Conservation (phyloP, 1,284 basidiomycete species). For the Flammula alnicola region DNA sequence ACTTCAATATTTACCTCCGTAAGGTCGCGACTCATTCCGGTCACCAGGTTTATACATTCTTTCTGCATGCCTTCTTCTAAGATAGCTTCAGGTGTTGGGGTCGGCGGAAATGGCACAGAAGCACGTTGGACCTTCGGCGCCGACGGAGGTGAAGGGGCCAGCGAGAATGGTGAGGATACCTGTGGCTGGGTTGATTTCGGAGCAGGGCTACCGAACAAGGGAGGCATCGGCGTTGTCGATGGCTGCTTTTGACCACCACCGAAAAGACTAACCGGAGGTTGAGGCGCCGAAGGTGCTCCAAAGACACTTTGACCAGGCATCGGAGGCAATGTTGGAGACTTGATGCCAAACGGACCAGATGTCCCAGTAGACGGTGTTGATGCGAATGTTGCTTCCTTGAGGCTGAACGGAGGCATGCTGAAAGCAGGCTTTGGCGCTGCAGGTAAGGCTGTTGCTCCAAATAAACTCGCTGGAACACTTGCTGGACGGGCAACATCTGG, state of each 20-base stretch:
- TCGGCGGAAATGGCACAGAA: slow-evolving; percentile 1
- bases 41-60: slow-evolving; percentile 55
- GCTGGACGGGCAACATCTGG: slow-evolving; percentile 10
- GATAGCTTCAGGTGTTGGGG: slow-evolving; percentile 23
- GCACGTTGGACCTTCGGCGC: not conserved
- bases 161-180: no score
- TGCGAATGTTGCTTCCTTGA: slow-evolving; percentile 4
- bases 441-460: slow-evolving; percentile 13
- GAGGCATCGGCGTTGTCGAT: not conserved
- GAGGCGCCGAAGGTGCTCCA: not conserved
- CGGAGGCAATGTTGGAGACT: slow-evolving; percentile 10
- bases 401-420: slow-evolving; percentile 16
- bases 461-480: slow-evolving; percentile 9
- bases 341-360: not conserved
- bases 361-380: no score
- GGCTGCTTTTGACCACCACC: slow-evolving; percentile 1
- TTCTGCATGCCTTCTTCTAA: slow-evolving; percentile 64
- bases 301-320: slow-evolving; percentile 1
- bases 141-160: not conserved
- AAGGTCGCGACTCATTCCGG: slow-evolving; percentile 52
- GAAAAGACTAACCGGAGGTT: not conserved
- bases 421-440: slow-evolving; percentile 21
- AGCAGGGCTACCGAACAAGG: slow-evolving; percentile 5
- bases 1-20: slow-evolving; percentile 47
- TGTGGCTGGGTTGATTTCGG: not conserved